These are phyloP conservation scores for Zygoascus sp. DNA, from an alignment of 1,139 yeast genomes.

Conservation along the genomic window DNA sequence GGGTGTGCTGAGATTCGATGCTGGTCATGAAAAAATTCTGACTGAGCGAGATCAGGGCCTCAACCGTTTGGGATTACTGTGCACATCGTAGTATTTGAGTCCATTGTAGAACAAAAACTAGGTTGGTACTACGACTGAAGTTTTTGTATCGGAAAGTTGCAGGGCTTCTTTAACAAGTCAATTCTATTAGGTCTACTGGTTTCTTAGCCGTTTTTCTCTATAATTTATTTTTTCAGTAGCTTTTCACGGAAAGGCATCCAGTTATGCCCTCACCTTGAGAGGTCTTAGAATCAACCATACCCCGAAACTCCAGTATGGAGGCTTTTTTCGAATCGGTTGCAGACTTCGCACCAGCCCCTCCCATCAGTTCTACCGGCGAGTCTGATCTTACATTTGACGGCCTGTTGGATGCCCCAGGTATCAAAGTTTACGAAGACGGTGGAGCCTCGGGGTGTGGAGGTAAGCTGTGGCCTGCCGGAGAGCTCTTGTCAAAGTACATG, in stretches of 20 bases:
- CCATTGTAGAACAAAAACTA: too few species aligned
- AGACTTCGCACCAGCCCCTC: constrained; percentile 10
- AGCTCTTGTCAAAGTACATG: constrained; percentile 45
- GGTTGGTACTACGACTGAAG: too few species aligned
- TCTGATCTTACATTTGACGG: constrained; percentile 43
- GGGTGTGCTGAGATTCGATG: neutral
- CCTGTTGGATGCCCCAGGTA: constrained; percentile 35
- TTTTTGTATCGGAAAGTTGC: too few species aligned
- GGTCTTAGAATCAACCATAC: neutral
- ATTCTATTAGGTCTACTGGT: too few species aligned
- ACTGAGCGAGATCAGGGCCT: too few species aligned
- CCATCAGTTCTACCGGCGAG: constrained; percentile 29
- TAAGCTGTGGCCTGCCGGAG: constrained; percentile 56
- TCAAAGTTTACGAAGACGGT: constrained; percentile 49
- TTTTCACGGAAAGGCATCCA: too few species aligned
- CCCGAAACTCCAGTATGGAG: neutral
- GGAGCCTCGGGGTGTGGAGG: constrained; percentile 60
- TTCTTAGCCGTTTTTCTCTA: too few species aligned
- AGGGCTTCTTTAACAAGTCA: too few species aligned
- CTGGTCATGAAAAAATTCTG: too few species aligned
- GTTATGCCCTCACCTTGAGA: neutral
- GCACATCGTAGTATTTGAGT: too few species aligned
- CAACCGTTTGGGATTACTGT: too few species aligned
- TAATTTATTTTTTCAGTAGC: too few species aligned
- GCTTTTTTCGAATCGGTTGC: constrained; percentile 8